Conservation (phyloP, 148 eudicot species). For the Polygonum aviculare region DNA sequence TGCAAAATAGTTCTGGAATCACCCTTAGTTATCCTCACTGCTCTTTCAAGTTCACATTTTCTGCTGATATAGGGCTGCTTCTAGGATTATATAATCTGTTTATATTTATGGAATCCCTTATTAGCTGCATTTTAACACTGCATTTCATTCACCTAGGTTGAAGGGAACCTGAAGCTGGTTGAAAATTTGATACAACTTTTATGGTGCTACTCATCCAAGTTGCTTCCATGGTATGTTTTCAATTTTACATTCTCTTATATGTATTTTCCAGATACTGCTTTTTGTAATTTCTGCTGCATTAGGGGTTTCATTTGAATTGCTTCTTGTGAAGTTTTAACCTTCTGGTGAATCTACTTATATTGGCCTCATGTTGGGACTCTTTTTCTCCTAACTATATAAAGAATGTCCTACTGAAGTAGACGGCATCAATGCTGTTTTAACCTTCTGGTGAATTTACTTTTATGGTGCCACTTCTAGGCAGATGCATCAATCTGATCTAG, state of each 20-base stretch:
- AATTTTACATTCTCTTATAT: constrained; percentile 11
- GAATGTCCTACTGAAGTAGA: background rate
- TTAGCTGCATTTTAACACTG: background rate
- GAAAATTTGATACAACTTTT: constrained; percentile 43
- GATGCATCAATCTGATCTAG: background rate
- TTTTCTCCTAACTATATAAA: background rate
- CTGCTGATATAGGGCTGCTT: constrained; percentile 1
- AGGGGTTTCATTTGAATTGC: background rate
- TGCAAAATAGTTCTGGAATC: background rate
- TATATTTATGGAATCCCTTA: background rate
- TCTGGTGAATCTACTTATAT: background rate
- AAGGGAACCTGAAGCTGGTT: constrained; percentile 29
- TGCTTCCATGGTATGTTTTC: constrained; percentile 63
- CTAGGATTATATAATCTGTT: background rate
- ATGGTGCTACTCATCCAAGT: constrained; percentile 62
- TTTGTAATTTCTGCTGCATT: background rate
- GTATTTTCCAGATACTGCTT: constrained; percentile 28
- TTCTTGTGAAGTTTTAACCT: background rate
- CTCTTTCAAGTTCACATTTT: background rate
- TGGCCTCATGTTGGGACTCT: background rate
- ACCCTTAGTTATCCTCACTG: background rate
- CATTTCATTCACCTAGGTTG: constrained; percentile 30
- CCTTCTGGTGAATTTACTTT: background rate
- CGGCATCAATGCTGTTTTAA: no score
- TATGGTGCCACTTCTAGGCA: background rate